Conservation (phyloP, 495 filamentous ascomycete genomes). For the Pseudotulostoma volvatum region DNA sequence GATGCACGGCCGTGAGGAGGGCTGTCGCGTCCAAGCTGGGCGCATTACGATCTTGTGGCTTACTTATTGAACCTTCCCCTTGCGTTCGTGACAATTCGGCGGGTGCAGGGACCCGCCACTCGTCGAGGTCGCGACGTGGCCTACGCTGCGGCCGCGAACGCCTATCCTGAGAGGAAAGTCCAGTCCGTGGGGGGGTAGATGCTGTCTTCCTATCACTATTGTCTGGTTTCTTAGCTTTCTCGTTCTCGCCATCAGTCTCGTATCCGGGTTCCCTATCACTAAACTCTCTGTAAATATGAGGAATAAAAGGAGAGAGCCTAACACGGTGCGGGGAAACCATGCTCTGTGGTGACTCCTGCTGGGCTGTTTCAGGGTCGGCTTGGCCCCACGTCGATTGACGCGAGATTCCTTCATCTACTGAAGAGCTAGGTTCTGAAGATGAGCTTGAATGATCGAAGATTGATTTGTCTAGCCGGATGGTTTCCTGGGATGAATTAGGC, state of each 20-base stretch:
- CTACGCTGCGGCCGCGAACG: slow-evolving; percentile 5
- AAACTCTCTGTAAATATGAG: slow-evolving; percentile 21
- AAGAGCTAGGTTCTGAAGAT: slow-evolving; percentile 33
- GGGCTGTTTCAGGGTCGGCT: slow-evolving; percentile 14
- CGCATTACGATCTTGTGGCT: slow-evolving; percentile 5
- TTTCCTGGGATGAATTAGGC: slow-evolving; percentile 32
- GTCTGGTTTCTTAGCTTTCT: slow-evolving; percentile 9
- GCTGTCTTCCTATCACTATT: slow-evolving; percentile 21
- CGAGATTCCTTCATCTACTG: slow-evolving; percentile 18
- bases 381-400: slow-evolving; percentile 21
- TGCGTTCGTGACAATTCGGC: slow-evolving; percentile 18
- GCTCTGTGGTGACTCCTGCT: slow-evolving; percentile 22
- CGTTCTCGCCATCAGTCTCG: slow-evolving; percentile 27
- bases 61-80: slow-evolving; percentile 21
- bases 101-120: slow-evolving; percentile 19
- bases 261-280: slow-evolving; percentile 25
- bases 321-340: slow-evolving; percentile 9
- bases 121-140: slow-evolving; percentile 17
- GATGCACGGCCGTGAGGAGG: slow-evolving; percentile 25
- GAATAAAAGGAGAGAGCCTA: slow-evolving; percentile 20
- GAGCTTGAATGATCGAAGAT: slow-evolving; percentile 58
- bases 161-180: slow-evolving; percentile 1
- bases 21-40: slow-evolving; percentile 21
- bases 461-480: slow-evolving; percentile 36
- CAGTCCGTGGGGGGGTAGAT: slow-evolving; percentile 14